Conservation (phyloP, 805 yeast genomes). For the Lipomyces starkeyi region DNA sequence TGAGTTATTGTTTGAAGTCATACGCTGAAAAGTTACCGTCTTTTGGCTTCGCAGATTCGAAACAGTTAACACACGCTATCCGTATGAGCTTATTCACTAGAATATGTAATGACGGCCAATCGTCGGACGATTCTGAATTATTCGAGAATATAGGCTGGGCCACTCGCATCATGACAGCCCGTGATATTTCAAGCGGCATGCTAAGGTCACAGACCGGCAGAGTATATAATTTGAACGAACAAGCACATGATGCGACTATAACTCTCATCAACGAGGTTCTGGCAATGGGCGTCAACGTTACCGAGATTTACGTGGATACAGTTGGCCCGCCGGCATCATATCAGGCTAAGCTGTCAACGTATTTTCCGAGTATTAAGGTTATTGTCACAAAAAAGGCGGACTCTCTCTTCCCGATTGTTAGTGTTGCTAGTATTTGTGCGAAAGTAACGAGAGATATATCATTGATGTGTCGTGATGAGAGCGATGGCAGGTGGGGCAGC, state of each 20-base stretch:
- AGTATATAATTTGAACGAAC: slow-evolving; percentile 82
- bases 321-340: slow-evolving; percentile 94
- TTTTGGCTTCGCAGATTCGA: slow-evolving; percentile 92
- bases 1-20: slow-evolving; percentile 71
- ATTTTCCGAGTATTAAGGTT: slow-evolving; percentile 73
- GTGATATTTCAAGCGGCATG: slow-evolving; percentile 90
- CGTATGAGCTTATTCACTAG: slow-evolving; percentile 66
- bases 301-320: slow-evolving; percentile 86
- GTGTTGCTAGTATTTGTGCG: slow-evolving; percentile 94
- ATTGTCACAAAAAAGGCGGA: slow-evolving; percentile 96
- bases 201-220: slow-evolving; percentile 60
- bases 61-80: slow-evolving; percentile 74
- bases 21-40: slow-evolving; percentile 58
- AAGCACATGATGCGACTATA: slow-evolving; percentile 95
- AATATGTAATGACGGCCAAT: slow-evolving; percentile 54
- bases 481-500: slow-evolving; percentile 67
- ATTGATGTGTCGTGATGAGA: slow-evolving; percentile 47
- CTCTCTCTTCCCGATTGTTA: slow-evolving; percentile 86
- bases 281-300: slow-evolving; percentile 64
- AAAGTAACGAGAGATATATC: slow-evolving; percentile 89
- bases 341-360: slow-evolving; percentile 69
- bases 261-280: slow-evolving; percentile 70
- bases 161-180: slow-evolving; percentile 80
- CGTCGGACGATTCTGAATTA: slow-evolving; percentile 48
- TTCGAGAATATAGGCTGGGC: slow-evolving; percentile 80